Conservation (phyloP, 2,329 filamentous ascomycete species). For the Fusarium zealandicum region DNA sequence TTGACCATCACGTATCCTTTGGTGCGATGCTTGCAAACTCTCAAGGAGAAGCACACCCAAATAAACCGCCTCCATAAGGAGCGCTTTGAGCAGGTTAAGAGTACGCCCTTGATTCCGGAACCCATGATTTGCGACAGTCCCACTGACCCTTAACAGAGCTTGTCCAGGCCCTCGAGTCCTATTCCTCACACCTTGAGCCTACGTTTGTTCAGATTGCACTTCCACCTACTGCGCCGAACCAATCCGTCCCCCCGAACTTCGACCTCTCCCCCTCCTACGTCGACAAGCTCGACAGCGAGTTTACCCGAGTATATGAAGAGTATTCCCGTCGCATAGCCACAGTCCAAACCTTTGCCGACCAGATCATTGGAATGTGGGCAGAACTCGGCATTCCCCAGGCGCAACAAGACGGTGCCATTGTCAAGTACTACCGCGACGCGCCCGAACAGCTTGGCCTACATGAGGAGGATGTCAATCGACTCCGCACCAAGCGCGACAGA, state of each 20-base stretch:
- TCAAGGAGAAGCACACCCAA: slow-evolving; percentile 86
- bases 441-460: slow-evolving; percentile 95
- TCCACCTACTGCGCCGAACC: slow-evolving; percentile 80
- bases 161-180: slow-evolving; percentile 90
- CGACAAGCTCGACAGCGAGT: slow-evolving; percentile 85
- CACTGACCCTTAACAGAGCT: slow-evolving; percentile 68
- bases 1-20: slow-evolving; percentile 85
- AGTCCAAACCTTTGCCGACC: slow-evolving; percentile 77
- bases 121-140: neutral
- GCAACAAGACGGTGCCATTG: slow-evolving; percentile 86
- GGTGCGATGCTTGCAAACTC: slow-evolving; percentile 74
- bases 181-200: slow-evolving; percentile 92
- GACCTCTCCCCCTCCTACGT: slow-evolving; percentile 93
- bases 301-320: slow-evolving; percentile 94
- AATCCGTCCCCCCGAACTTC: slow-evolving; percentile 81
- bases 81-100: slow-evolving; percentile 94
- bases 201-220: slow-evolving; percentile 86
- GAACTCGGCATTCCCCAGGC: slow-evolving; percentile 94
- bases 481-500: slow-evolving; percentile 79
- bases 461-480: slow-evolving; percentile 78
- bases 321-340: slow-evolving; percentile 83
- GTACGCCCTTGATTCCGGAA: slow-evolving; percentile 56
- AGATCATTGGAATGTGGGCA: slow-evolving; percentile 94
- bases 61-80: slow-evolving; percentile 86
- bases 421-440: slow-evolving; percentile 87